These are phyloP conservation scores for Aspergillus niger DNA, from an alignment of 2,329 filamentous ascomycete genomes.

Conservation along the genomic window DNA sequence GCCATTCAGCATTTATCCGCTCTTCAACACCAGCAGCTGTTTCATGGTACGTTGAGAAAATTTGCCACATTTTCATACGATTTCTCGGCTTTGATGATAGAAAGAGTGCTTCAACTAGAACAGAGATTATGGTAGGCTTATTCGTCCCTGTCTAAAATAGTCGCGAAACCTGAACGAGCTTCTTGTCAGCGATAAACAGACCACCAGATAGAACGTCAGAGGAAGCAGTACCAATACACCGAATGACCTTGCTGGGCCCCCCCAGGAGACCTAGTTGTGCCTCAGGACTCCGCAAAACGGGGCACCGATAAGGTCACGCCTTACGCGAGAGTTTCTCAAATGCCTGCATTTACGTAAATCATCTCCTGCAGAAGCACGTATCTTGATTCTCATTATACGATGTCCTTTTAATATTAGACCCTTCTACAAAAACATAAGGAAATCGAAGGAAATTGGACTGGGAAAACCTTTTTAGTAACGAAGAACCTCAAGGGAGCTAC, in stretches of 20 bases:
- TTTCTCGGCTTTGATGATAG: constrained; percentile 5
- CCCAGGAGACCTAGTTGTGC: too few species aligned
- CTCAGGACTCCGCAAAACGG: too few species aligned
- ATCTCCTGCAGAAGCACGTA: too few species aligned
- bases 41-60: neutral
- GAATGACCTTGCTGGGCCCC: too few species aligned
- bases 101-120: constrained; percentile 7
- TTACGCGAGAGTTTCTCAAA: too few species aligned
- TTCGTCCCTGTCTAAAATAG: constrained; percentile 2
- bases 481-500: neutral
- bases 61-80: neutral
- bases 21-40: neutral
- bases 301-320: too few species aligned
- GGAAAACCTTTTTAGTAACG: neutral
- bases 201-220: neutral
- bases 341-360: too few species aligned
- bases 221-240: too few species aligned
- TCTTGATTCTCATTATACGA: too few species aligned
- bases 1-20: constrained; percentile 2
- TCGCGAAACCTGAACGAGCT: constrained; percentile 1
- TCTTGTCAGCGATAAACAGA: constrained; percentile 1
- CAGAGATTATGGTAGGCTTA: neutral
- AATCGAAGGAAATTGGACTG: too few species aligned
- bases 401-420: too few species aligned
- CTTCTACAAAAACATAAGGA: too few species aligned